phyloP scores from a whole-genome alignment of 2,329 filamentous ascomycete species.

The Fusarium illudens region DNA sequence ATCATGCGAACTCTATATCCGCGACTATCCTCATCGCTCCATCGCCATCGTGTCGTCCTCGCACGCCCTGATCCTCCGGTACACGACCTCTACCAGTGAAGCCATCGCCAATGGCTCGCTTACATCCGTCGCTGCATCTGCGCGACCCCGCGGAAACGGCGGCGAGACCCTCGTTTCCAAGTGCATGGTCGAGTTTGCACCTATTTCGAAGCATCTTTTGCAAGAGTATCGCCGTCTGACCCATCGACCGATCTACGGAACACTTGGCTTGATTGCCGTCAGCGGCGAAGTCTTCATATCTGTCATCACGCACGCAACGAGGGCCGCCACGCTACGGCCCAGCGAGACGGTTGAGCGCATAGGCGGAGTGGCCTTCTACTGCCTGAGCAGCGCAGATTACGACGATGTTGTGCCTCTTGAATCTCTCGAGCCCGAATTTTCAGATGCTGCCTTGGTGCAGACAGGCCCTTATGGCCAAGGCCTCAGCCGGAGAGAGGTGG shows the following conservation, averaged over 20 bases:
- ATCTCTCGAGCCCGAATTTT: conserved; percentile 57
- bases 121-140: conserved; percentile 59
- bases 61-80: conserved; percentile 85
- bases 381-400: conserved; percentile 85
- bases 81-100: conserved; percentile 73
- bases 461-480: conserved; percentile 49
- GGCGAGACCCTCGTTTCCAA: conserved; percentile 60
- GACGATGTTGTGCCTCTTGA: conserved; percentile 75
- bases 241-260: conserved; percentile 80
- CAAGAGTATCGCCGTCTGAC: conserved; percentile 80
- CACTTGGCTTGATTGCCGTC: conserved; percentile 85
- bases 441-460: conserved; percentile 57
- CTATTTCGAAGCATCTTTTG: conserved; percentile 70
- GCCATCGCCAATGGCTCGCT: conserved; percentile 66
- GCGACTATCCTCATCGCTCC: conserved; percentile 85
- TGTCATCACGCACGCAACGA: conserved; percentile 81
- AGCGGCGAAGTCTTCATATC: conserved; percentile 88
- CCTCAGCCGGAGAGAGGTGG: conserved; percentile 71
- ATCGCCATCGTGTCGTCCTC: conserved; percentile 84
- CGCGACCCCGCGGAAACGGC: conserved; percentile 53
- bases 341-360: conserved; percentile 92
- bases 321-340: conserved; percentile 82
- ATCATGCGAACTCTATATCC: conserved; percentile 82
- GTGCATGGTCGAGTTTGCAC: conserved; percentile 90
- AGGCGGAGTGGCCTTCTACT: conserved; percentile 88